These are phyloP conservation scores for Vitis cinerea DNA, from an alignment of 164 flowering plant species.

Conservation along the genomic window DNA sequence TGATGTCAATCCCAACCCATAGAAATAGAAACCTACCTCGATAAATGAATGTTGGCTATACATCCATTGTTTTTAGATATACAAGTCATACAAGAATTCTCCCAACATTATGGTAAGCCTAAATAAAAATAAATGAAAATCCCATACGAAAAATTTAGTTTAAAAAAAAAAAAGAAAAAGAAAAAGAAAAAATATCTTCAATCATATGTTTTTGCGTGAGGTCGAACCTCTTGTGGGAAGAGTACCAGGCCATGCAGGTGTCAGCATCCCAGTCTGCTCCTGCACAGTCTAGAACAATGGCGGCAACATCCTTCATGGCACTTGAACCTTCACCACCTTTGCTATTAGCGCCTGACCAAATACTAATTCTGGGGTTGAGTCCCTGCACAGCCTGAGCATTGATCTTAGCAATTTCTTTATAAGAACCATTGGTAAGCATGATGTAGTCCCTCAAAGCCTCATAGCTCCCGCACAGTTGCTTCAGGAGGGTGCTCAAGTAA, in stretches of 20 bases:
- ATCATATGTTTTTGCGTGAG: too few species aligned
- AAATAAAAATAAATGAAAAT: too few species aligned
- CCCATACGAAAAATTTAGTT: too few species aligned
- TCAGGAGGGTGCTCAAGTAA: conserved; percentile 13
- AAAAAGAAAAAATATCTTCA: too few species aligned
- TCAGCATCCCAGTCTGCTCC: conserved; percentile 32
- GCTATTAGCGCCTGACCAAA: conserved; percentile 15
- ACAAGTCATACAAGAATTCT: too few species aligned
- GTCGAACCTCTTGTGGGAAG: too few species aligned
- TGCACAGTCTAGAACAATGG: conserved; percentile 28
- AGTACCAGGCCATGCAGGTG: not conserved
- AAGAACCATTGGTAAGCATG: conserved; percentile 19
- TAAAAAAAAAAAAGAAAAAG: too few species aligned
- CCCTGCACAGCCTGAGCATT: conserved; percentile 23
- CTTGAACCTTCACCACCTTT: not conserved
- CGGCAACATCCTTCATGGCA: conserved; percentile 31
- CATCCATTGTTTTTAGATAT: too few species aligned
- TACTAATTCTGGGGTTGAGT: conserved; percentile 27
- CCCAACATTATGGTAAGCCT: too few species aligned
- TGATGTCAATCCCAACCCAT: too few species aligned
- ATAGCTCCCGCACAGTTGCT: conserved; percentile 23
- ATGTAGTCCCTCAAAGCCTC: conserved; percentile 18
- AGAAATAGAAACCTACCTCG: too few species aligned
- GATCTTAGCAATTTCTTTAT: conserved; percentile 21
- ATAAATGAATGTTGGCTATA: too few species aligned